These are phyloP conservation scores for Sporopachydermia cereana DNA, from an alignment of 1,139 yeast species.

Conservation along the genomic window DNA sequence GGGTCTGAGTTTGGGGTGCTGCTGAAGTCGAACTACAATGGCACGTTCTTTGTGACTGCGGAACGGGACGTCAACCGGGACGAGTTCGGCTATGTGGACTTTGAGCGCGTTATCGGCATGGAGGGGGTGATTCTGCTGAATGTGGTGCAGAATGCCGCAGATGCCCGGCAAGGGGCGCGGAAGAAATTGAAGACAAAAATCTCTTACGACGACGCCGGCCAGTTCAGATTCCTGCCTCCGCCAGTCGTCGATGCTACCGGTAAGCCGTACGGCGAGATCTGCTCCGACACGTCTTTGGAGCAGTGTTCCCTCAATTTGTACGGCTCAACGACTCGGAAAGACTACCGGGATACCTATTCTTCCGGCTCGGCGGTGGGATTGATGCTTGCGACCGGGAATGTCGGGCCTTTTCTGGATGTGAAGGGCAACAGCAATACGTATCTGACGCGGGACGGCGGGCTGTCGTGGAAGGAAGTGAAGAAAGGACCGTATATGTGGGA, in stretches of 20 bases:
- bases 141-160: constrained; percentile 43
- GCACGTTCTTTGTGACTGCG: constrained; percentile 76
- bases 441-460: constrained; percentile 79
- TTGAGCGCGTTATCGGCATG: constrained; percentile 72
- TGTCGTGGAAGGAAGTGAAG: constrained; percentile 70
- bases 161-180: constrained; percentile 25
- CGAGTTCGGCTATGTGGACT: constrained; percentile 68
- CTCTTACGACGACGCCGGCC: constrained; percentile 87
- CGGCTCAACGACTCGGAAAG: constrained; percentile 82
- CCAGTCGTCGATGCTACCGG: constrained; percentile 57
- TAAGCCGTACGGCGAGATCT: constrained; percentile 33
- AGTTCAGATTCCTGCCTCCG: constrained; percentile 64
- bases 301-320: constrained; percentile 78
- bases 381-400: constrained; percentile 82
- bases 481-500: constrained; percentile 86
- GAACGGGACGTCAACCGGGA: constrained; percentile 71
- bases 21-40: constrained; percentile 90
- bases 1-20: constrained; percentile 65
- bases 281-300: constrained; percentile 25
- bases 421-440: constrained; percentile 49
- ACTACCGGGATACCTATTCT: constrained; percentile 73
- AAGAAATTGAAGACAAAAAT: constrained; percentile 61
- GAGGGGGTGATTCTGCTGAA: constrained; percentile 81
- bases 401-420: constrained; percentile 51
- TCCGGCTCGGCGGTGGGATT: constrained; percentile 86